A percentile compares a stretch with the other conserved stretches of the same genome.
Conservation (phyloP, 176 grass and related monocot species). For the Saccharum officinarum region DNA sequence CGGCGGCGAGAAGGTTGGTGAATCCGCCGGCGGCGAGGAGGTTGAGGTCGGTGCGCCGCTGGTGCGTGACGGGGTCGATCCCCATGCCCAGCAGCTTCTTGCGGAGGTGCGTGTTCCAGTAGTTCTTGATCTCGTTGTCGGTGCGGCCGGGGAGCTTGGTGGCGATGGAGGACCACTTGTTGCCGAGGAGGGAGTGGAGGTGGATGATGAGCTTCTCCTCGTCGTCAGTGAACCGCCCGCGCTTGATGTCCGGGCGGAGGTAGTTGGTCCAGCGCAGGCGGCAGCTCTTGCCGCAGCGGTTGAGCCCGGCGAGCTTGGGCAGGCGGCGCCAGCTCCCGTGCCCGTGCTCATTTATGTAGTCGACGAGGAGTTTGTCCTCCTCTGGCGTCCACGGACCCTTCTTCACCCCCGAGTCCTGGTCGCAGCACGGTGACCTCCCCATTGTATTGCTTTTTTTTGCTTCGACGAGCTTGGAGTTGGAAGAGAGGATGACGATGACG, state of each 20-base stretch:
- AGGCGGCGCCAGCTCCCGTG: conserved; percentile 84
- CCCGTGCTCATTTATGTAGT: conserved; percentile 71
- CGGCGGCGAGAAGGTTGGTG: conserved; percentile 44
- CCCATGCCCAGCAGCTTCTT: conserved; percentile 83
- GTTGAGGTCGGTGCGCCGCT: conserved; percentile 60
- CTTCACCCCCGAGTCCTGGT: conserved; percentile 69
- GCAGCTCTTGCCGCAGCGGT: conserved; percentile 98
- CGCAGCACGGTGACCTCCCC: conserved; percentile 90
- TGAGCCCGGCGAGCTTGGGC: conserved; percentile 79
- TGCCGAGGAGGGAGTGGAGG: conserved; percentile 68
- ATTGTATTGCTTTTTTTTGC: conserved; percentile 20
- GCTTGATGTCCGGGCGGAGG: conserved; percentile 87
- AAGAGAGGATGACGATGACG: background rate
- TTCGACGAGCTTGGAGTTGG: background rate
- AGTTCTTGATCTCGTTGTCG: conserved; percentile 96
- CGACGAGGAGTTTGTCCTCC: conserved; percentile 66
- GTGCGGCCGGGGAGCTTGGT: conserved; percentile 66
- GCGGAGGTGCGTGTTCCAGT: conserved; percentile 91
- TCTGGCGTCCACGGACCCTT: conserved; percentile 83
- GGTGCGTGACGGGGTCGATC: conserved; percentile 91
- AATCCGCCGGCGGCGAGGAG: conserved; percentile 44
- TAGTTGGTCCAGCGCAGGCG: conserved; percentile 97
- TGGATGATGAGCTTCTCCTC: conserved; percentile 89
- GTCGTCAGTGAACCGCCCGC: conserved; percentile 71
- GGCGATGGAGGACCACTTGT: conserved; percentile 92